A percentile compares a stretch with the other conserved stretches of the same genome.
These are phyloP conservation scores for Hibiscus mutabilis DNA, from an alignment of 345 rosid genomes.

Conservation along the genomic window DNA sequence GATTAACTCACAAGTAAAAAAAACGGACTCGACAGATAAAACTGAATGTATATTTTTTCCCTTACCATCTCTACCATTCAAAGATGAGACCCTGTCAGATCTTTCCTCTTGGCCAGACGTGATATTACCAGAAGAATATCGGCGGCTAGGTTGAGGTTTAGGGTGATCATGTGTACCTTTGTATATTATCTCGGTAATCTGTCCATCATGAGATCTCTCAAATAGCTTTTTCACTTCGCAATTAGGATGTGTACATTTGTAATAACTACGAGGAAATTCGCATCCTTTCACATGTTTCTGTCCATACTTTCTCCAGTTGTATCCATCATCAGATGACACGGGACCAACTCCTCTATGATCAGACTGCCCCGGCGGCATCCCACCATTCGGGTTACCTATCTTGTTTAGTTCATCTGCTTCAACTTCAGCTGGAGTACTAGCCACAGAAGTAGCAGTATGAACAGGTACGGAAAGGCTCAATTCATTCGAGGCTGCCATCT, in stretches of 20 bases:
- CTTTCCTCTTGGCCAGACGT: not conserved
- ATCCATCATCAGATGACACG: constrained; percentile 44
- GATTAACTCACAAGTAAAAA: not conserved
- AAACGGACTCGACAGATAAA: not conserved
- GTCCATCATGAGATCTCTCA: constrained; percentile 53
- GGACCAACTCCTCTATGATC: not conserved
- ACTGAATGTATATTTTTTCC: not conserved
- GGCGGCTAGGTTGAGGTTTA: constrained; percentile 26
- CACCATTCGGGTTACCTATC: not conserved
- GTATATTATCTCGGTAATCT: constrained; percentile 58
- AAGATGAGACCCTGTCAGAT: not conserved
- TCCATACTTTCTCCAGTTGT: constrained; percentile 63
- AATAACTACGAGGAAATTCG: constrained; percentile 58
- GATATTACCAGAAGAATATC: not conserved
- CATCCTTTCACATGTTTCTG: constrained; percentile 64
- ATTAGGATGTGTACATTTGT: constrained; percentile 50
- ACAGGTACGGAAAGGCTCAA: not conserved
- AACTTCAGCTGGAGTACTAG: not conserved
- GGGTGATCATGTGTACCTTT: constrained; percentile 53
- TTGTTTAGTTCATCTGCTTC: not conserved
- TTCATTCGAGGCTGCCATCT: not conserved
- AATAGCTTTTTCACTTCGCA: constrained; percentile 49
- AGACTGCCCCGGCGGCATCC: not conserved
- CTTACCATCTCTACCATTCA: not conserved
- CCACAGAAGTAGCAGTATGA: not conserved